A percentile compares a stretch with the other conserved stretches of the same genome.
phyloP scores from a whole-genome alignment of 148 eudicot genomes.

The Amaranthus palmeri region DNA sequence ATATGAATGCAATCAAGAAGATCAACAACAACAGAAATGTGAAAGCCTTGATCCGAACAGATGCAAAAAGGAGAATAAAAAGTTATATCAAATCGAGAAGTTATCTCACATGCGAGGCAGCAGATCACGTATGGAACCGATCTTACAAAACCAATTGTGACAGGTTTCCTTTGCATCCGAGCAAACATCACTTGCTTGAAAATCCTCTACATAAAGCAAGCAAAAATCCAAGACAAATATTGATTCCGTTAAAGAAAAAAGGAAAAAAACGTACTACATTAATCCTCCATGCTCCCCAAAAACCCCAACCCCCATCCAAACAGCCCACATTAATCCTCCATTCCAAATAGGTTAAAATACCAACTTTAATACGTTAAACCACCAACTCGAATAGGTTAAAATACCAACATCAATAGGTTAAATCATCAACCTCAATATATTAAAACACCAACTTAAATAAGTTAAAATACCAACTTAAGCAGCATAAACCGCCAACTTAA shows the following conservation, averaged over 20 bases:
- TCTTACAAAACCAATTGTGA: slow-evolving; percentile 75
- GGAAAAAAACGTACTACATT: not conserved
- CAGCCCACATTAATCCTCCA: too few species aligned
- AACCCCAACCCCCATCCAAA: not conserved
- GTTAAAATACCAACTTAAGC: too few species aligned
- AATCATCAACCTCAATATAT: too few species aligned
- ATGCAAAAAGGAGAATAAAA: not conserved
- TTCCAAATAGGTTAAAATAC: too few species aligned
- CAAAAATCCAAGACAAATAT: slow-evolving; percentile 12
- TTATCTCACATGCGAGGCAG: slow-evolving; percentile 75
- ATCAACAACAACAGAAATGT: not conserved
- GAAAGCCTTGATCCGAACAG: not conserved
- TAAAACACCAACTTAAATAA: too few species aligned
- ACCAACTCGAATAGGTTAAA: too few species aligned
- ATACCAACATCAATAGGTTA: too few species aligned
- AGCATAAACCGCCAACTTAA: too few species aligned
- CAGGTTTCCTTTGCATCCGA: slow-evolving; percentile 73
- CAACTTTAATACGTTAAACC: too few species aligned
- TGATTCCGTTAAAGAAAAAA: not conserved
- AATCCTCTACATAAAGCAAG: slow-evolving; percentile 47
- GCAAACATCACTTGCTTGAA: slow-evolving; percentile 47
- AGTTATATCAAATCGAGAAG: not conserved
- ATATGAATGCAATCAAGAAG: not conserved
- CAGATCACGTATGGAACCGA: slow-evolving; percentile 63
- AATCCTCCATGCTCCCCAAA: not conserved